Percentiles rank a stretch among this genome's conserved stretches.
Evolutionary conservation across 345 rosid species (phyloP).

Genomic region (Psidium guajava): DNA sequence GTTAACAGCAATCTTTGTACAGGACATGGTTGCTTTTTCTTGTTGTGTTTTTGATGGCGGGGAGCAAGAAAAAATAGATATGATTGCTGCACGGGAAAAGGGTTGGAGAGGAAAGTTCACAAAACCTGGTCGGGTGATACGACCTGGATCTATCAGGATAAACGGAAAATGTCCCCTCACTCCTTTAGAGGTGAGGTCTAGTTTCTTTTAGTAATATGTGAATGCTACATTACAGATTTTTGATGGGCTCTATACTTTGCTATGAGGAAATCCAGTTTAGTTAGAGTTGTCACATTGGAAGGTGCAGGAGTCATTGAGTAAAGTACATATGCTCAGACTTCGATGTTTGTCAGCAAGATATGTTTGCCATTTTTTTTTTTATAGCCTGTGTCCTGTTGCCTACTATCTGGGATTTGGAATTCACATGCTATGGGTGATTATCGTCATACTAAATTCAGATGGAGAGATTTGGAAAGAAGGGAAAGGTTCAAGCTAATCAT

Average conservation of each 20-base stretch:
- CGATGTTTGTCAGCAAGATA: not conserved
- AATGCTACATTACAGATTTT: not conserved
- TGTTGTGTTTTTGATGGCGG: slow-evolving; percentile 99
- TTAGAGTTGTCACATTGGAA: not conserved
- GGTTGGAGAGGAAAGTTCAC: slow-evolving; percentile 99
- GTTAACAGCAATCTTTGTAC: not conserved
- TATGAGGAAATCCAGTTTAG: not conserved
- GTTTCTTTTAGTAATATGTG: not conserved
- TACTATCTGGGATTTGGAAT: not conserved
- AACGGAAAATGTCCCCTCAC: slow-evolving; percentile 97
- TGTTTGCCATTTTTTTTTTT: not conserved
- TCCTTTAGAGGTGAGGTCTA: slow-evolving; percentile 81
- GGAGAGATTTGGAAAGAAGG: not conserved
- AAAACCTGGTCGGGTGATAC: slow-evolving; percentile 91
- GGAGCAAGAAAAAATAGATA: slow-evolving; percentile 67
- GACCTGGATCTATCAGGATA: slow-evolving; percentile 93
- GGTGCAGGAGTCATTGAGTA: not conserved
- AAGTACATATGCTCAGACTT: not conserved
- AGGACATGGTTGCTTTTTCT: slow-evolving; percentile 99
- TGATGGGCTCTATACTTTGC: not conserved
- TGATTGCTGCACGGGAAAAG: slow-evolving; percentile 89
- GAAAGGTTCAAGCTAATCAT: not conserved
- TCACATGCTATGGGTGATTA: not conserved
- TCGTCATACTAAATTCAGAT: not conserved
- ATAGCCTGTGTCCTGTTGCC: not conserved